A percentile compares a stretch with the other conserved stretches of the same genome.
phyloP scores from a whole-genome alignment of 2,329 filamentous ascomycete species.

The Meredithiella fracta region DNA sequence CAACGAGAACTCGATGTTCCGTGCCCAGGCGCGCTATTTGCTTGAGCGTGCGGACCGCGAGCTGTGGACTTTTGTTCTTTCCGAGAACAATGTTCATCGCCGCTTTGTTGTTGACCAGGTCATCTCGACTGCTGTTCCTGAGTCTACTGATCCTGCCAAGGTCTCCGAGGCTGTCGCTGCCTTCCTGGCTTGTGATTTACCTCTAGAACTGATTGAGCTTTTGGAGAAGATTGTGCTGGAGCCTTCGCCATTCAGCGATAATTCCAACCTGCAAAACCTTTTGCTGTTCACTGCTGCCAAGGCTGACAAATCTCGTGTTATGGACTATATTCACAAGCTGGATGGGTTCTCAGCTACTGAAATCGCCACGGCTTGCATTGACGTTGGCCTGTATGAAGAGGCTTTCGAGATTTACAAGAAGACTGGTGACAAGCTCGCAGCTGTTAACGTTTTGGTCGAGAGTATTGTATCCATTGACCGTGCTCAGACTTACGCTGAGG shows the following conservation, averaged over 20 bases:
- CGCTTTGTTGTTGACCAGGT: slow-evolving; percentile 92
- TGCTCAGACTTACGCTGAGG: slow-evolving; percentile 86
- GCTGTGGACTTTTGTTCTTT: slow-evolving; percentile 89
- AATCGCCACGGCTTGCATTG: slow-evolving; percentile 82
- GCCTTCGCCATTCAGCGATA: slow-evolving; percentile 97
- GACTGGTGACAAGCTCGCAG: slow-evolving; percentile 71
- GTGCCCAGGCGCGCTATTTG: slow-evolving; percentile 88
- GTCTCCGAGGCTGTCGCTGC: slow-evolving; percentile 88
- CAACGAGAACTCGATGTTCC: slow-evolving; percentile 99
- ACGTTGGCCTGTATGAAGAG: slow-evolving; percentile 88
- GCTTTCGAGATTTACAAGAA: slow-evolving; percentile 99
- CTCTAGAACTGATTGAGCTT: slow-evolving; percentile 86
- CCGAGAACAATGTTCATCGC: slow-evolving; percentile 87
- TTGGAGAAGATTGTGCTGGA: slow-evolving; percentile 99
- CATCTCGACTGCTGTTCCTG: slow-evolving; percentile 83
- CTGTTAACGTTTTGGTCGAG: slow-evolving; percentile 83
- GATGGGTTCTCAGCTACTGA: slow-evolving; percentile 82
- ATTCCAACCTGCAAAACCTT: slow-evolving; percentile 87
- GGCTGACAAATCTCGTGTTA: slow-evolving; percentile 84
- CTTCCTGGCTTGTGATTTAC: slow-evolving; percentile 80
- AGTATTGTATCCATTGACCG: slow-evolving; percentile 96
- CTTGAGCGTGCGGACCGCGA: slow-evolving; percentile 78
- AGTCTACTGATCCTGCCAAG: slow-evolving; percentile 83
- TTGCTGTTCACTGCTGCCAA: slow-evolving; percentile 93
- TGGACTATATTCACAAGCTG: slow-evolving; percentile 89